Evolutionary conservation across 106 monocot species (phyloP), one percentile per base, ranked within the genome.

Genomic region (Xerophyta viscosa): DNA sequence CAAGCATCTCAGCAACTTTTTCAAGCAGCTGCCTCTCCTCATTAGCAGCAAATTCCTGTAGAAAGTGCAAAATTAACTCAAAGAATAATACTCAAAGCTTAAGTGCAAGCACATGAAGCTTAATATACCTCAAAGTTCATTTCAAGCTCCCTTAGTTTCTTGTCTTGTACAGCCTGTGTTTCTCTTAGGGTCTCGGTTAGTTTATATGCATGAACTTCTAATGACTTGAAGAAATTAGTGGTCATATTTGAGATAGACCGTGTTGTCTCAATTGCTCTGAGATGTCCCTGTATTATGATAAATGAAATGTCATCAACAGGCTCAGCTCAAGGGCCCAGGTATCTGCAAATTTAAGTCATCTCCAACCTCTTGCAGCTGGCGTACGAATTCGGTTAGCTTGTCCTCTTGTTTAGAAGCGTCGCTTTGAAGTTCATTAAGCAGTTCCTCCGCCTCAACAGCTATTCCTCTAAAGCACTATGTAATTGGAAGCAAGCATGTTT

Each of bases 61-160:
- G 20, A 12, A 18, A 48, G 4, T 4, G 23, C 4, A 48, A 4
- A 24, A 20, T 22, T 22, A 55, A 48, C 29, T 20, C 3, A n/a
- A 36, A 29, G 33, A 36, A 36, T 5, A 36, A 36, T 11, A 36
- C 33, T 36, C 7, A 6, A 36, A 36, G 11, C 11, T 11, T 36
- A 6, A 36, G 11, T 36, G 33, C 33, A 36, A 36, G 33, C 5
- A 52, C 1, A 29, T 3, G 3, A 42, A 41, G 25, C 23, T 4
- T 42, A 8, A 50, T 45, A 47, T 39, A 89, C 96, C 85, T 98
- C 96, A 68, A 98, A 98, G 33, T 98, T 98, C 63, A 63, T 89
- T 61, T 98, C 96, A 64, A 98, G 89, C 29, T 98, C 89, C 58
- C 47, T 62, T 6, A 98, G 79, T 59, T 76, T 81, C 63, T 57